These are phyloP conservation scores for Sporothrix pseudoabietina DNA, from an alignment of 2,329 filamentous ascomycete species.

Conservation along the genomic window DNA sequence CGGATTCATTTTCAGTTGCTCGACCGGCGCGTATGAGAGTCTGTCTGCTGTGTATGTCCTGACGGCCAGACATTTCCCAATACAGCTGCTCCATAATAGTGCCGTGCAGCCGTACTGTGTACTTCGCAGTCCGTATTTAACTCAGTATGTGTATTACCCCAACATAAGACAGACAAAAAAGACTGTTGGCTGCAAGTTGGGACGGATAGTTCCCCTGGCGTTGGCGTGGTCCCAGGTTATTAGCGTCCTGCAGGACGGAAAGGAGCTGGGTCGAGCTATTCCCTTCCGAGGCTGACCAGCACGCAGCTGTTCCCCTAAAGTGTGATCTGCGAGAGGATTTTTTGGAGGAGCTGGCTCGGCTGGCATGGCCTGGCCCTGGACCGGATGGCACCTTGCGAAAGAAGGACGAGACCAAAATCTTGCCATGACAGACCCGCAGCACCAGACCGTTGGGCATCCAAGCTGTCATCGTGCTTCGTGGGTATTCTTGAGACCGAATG, in stretches of 20 bases:
- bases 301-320: background rate
- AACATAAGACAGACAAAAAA: background rate
- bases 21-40: too few relatives aligned
- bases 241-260: slow-evolving; percentile 16
- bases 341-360: background rate
- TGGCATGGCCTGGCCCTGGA: background rate
- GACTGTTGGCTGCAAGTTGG: slow-evolving; percentile 7
- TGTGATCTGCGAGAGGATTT: slow-evolving; percentile 3
- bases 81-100: background rate
- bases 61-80: background rate
- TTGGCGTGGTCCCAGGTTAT: slow-evolving; percentile 11
- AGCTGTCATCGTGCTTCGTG: background rate
- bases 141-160: background rate
- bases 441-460: background rate
- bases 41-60: background rate
- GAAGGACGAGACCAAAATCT: background rate
- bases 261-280: slow-evolving; percentile 20
- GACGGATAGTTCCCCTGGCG: slow-evolving; percentile 22
- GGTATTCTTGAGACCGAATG: background rate
- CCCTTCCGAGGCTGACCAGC: background rate
- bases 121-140: background rate
- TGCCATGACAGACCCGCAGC: background rate
- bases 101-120: background rate
- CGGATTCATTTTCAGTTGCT: background rate
- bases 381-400: background rate